phyloP scores from a whole-genome alignment of 2,329 filamentous ascomycete species.

The Aspergillus uvarum region DNA sequence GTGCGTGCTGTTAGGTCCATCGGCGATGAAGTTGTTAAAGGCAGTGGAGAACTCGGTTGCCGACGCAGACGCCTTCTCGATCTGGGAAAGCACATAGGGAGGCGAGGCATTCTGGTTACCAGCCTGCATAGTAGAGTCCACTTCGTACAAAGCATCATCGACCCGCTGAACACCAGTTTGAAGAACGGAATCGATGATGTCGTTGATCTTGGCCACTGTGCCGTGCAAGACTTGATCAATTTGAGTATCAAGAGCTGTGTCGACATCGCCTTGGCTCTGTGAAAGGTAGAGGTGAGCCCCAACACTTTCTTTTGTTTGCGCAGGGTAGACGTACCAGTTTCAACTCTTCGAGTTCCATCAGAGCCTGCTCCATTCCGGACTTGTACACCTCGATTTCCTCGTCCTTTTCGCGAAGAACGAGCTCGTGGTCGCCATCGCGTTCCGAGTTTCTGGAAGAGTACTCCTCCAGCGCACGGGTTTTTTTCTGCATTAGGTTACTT shows the following conservation, averaged over 20 bases:
- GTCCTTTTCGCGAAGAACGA: conserved; percentile 86
- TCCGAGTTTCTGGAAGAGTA: conserved; percentile 74
- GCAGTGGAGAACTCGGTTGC: conserved; percentile 97
- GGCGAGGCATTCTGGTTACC: conserved; percentile 98
- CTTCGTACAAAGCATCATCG: conserved; percentile 93
- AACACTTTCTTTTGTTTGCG: neutral
- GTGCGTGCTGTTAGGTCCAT: conserved; percentile 87
- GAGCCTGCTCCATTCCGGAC: conserved; percentile 92
- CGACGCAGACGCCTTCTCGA: conserved; percentile 91
- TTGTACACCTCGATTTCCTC: conserved; percentile 98
- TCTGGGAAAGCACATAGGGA: conserved; percentile 90
- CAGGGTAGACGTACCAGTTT: conserved; percentile 51
- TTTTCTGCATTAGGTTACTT: conserved; percentile 57
- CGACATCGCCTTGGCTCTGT: conserved; percentile 68
- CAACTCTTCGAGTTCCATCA: conserved; percentile 88
- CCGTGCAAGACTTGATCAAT: conserved; percentile 85
- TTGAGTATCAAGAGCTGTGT: conserved; percentile 80
- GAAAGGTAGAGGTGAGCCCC: neutral
- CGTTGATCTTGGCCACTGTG: conserved; percentile 89
- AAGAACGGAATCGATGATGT: conserved; percentile 94
- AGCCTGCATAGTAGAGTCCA: conserved; percentile 97
- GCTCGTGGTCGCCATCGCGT: conserved; percentile 81
- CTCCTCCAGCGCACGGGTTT: conserved; percentile 84
- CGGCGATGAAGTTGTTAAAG: conserved; percentile 98
- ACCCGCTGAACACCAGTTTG: conserved; percentile 91